These are phyloP conservation scores for Ramaria rubella DNA, from an alignment of 768 basidiomycete genomes.

Conservation along the genomic window DNA sequence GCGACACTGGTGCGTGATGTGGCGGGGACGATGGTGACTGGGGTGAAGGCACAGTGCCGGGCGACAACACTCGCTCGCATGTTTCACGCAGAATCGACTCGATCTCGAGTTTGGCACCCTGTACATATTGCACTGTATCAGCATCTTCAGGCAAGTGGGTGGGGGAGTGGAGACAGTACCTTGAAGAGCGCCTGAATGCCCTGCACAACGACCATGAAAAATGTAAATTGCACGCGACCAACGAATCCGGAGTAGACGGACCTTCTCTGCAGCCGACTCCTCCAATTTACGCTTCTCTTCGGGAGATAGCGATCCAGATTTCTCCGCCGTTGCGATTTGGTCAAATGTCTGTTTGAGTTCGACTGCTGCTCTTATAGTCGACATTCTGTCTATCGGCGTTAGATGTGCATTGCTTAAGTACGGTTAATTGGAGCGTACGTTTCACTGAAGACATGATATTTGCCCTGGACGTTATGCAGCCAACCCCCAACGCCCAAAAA, in stretches of 20 bases:
- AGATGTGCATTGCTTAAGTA: neutral
- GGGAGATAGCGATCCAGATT: constrained; percentile 67
- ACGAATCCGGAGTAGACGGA: too few species aligned
- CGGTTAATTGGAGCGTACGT: constrained; percentile 48
- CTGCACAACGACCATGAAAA: constrained; percentile 7
- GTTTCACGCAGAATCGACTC: constrained; percentile 86
- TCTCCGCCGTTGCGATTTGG: constrained; percentile 86
- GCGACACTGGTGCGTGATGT: constrained; percentile 16
- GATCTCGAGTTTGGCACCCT: constrained; percentile 89
- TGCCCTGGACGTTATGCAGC: constrained; percentile 87
- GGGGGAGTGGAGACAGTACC: constrained; percentile 30
- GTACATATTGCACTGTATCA: neutral
- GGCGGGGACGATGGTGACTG: neutral
- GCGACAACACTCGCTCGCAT: constrained; percentile 65
- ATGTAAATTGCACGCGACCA: neutral
- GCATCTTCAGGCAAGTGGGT: neutral
- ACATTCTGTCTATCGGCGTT: constrained; percentile 46
- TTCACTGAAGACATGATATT: constrained; percentile 90
- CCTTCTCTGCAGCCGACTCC: constrained; percentile 88
- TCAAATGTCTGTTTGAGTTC: constrained; percentile 88
- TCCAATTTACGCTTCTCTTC: constrained; percentile 81
- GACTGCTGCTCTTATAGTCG: constrained; percentile 78
- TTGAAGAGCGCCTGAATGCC: constrained; percentile 88
- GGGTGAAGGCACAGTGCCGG: neutral
- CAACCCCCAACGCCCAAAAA: constrained; percentile 84